Conservation (phyloP, 495 filamentous ascomycete genomes). For the Rhizodiscina lignyota region DNA sequence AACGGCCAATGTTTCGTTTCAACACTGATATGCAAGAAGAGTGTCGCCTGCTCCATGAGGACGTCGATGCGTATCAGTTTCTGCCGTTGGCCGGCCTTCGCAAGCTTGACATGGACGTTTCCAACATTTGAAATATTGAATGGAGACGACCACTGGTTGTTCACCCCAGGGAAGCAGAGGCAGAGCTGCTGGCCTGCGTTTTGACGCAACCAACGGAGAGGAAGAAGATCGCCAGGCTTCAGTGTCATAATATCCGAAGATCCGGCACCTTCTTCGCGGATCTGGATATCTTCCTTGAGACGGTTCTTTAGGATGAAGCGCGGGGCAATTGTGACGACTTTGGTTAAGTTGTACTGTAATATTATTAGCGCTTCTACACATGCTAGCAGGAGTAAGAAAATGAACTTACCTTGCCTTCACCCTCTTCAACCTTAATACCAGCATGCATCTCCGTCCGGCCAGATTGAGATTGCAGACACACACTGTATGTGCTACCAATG, state of each 20-base stretch:
- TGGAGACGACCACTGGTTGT: slow-evolving; percentile 95
- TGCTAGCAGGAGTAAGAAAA: neutral
- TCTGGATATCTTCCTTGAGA: slow-evolving; percentile 68
- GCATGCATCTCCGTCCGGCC: slow-evolving; percentile 73
- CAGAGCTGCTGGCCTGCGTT: slow-evolving; percentile 71
- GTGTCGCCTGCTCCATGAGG: slow-evolving; percentile 76
- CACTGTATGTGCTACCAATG: slow-evolving; percentile 82
- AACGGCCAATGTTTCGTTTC: slow-evolving; percentile 95
- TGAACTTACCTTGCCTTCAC: slow-evolving; percentile 57
- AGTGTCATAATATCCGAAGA: slow-evolving; percentile 68
- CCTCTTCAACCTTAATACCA: slow-evolving; percentile 73
- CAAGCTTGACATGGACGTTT: slow-evolving; percentile 80
- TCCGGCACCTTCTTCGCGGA: slow-evolving; percentile 76
- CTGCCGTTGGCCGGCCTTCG: slow-evolving; percentile 77
- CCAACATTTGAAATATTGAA: slow-evolving; percentile 94
- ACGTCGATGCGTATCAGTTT: slow-evolving; percentile 75
- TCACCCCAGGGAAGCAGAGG: slow-evolving; percentile 83
- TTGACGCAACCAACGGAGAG: slow-evolving; percentile 73
- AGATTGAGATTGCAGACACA: slow-evolving; percentile 54
- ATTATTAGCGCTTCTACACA: slow-evolving; percentile 1
- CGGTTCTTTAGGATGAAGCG: slow-evolving; percentile 92
- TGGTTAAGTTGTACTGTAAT: slow-evolving; percentile 71
- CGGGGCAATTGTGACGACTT: slow-evolving; percentile 84
- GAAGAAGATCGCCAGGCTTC: slow-evolving; percentile 57
- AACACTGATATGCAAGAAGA: slow-evolving; percentile 79